These are phyloP conservation scores for Vitis riparia DNA, from an alignment of 164 flowering plant genomes.

Conservation along the genomic window DNA sequence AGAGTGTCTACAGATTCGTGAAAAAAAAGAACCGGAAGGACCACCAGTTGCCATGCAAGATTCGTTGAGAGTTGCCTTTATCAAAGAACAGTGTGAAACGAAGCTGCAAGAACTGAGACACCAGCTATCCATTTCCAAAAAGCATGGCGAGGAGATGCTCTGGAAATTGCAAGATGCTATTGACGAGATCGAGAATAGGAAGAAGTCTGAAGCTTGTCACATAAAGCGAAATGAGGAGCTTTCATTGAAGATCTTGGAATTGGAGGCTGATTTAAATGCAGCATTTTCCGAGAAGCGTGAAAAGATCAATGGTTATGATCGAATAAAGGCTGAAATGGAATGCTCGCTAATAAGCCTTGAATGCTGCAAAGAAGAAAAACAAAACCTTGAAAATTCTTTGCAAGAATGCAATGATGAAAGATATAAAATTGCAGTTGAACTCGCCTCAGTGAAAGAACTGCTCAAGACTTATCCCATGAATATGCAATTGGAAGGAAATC, in stretches of 20 bases:
- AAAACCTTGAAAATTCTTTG: conserved; percentile 66
- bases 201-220: conserved; percentile 75
- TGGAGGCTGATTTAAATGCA: conserved; percentile 67
- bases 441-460: conserved; percentile 35
- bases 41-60: conserved; percentile 57
- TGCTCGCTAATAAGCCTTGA: conserved; percentile 82
- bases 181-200: conserved; percentile 75
- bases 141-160: conserved; percentile 89
- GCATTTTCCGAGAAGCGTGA: conserved; percentile 68
- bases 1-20: conserved; percentile 52
- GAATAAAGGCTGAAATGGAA: conserved; percentile 82
- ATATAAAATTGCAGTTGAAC: conserved; percentile 43
- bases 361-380: conserved; percentile 92
- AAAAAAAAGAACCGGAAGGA: conserved; percentile 57
- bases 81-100: conserved; percentile 93
- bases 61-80: conserved; percentile 80
- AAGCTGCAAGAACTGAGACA: conserved; percentile 75
- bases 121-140: conserved; percentile 74
- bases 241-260: conserved; percentile 50
- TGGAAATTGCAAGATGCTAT: conserved; percentile 83
- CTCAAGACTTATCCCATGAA: conserved; percentile 26
- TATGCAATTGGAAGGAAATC: conserved; percentile 17
- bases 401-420: conserved; percentile 59
- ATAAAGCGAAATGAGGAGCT: conserved; percentile 72
- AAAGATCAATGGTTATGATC: conserved; percentile 55